Percentiles rank a stretch among this genome's conserved stretches.
Evolutionary conservation across 768 basidiomycete species (phyloP).

Genomic region (Pilatotrama ljubarskyi): DNA sequence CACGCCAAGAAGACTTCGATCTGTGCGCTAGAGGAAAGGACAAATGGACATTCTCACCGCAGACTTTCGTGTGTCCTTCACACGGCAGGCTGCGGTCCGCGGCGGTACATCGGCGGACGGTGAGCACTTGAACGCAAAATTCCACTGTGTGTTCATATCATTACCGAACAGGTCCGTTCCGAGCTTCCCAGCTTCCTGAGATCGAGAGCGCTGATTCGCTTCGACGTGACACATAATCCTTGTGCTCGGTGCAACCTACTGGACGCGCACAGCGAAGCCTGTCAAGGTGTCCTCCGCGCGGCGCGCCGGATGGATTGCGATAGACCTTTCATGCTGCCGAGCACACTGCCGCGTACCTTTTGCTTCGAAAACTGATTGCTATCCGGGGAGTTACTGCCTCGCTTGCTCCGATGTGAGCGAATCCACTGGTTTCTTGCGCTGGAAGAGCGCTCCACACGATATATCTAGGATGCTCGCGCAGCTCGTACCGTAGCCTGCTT

Average conservation of each 20-base stretch:
- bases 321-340: slow-evolving; percentile 1
- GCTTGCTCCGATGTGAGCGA: background rate
- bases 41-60: background rate
- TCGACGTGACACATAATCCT: background rate
- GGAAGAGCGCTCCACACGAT: background rate
- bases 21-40: background rate
- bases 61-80: background rate
- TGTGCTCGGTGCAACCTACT: slow-evolving; percentile 4
- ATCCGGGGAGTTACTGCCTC: background rate
- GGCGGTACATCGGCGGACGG: slow-evolving; percentile 3
- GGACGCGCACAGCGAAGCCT: slow-evolving; percentile 10
- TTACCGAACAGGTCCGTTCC: background rate
- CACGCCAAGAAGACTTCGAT: background rate
- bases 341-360: background rate
- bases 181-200: slow-evolving; percentile 5
- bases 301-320: slow-evolving; percentile 5
- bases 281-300: slow-evolving; percentile 8
- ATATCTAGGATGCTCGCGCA: background rate
- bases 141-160: background rate
- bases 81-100: slow-evolving; percentile 6
- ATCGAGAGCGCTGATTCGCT: slow-evolving; percentile 8
- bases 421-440: background rate
- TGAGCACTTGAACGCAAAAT: background rate
- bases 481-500: background rate
- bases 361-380: background rate